Conservation (phyloP, 2,329 filamentous ascomycete genomes). For the Hymenoscyphus albidus region DNA sequence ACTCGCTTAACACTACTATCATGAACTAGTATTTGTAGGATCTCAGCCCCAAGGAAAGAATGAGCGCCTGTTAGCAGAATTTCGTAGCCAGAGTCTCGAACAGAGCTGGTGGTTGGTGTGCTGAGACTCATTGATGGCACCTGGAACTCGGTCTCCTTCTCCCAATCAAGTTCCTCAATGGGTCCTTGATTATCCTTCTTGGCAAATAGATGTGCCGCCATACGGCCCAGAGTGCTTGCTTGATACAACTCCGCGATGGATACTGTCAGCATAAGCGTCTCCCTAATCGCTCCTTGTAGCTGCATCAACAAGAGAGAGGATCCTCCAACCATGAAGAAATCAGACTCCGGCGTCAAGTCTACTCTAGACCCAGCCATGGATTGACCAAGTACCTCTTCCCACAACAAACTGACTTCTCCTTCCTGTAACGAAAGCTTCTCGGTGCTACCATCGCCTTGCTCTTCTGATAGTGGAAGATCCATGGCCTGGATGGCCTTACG, state of each 20-base stretch:
- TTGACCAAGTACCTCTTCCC: not conserved
- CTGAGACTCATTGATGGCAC: not conserved
- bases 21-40: constrained; percentile 38
- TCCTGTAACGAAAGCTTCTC: not conserved
- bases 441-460: not conserved
- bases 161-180: not conserved
- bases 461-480: not conserved
- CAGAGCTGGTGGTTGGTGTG: not conserved
- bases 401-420: not conserved
- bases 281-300: constrained; percentile 10
- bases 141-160: not conserved
- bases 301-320: constrained; percentile 16
- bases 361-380: not conserved
- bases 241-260: constrained; percentile 38
- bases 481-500: constrained; percentile 13
- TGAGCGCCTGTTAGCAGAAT: constrained; percentile 38
- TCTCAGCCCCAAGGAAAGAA: constrained; percentile 38
- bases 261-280: constrained; percentile 16
- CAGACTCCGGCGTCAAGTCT: not conserved
- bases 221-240: constrained; percentile 37
- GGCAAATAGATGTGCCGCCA: constrained; percentile 25
- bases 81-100: not conserved
- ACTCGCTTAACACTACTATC: constrained; percentile 34
- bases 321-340: constrained; percentile 15
- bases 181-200: not conserved